Base-by-base conservation (phyloP, 306 rosid genomes). In the Prunus dulcis region DNA sequence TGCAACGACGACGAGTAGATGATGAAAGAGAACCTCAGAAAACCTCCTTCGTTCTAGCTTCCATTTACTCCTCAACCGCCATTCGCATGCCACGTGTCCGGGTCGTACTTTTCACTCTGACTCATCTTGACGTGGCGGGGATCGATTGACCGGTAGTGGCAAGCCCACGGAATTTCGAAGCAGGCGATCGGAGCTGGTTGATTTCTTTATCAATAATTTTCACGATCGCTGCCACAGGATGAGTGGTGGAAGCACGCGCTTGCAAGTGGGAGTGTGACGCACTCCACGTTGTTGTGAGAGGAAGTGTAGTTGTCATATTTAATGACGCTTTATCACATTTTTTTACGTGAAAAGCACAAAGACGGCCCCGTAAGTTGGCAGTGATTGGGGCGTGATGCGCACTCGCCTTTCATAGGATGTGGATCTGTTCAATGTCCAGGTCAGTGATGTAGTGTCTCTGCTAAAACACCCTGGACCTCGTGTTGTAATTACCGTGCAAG, bases 361-460 rank as follows among this genome's bases (percentile, higher is more conserved):
- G 82, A 55, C 61, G 73, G 82, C 60, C 82, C 80, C 81, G 25
- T 25, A 3, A n/a, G 51, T 46, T 50, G 58, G 69, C 67, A 67
- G 74, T 86, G 83, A 84, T 88, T 84, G 86, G 89, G 18, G 49
- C 87, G 90, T 92, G 86, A 15, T 0, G 0, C 23, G 32, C 89
- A 90, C 91, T 83, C 77, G 62, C 90, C 57, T 13, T 34, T 64
- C 11, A 10, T 0, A 45, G 72, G 64, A 73, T 22, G 78, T 69
- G 60, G 71, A 45, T 60, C 61, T 49, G 51, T 20, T 75, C 63
- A 71, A 82, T 73, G 80, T 69, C 65, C 11, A 51, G 70, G 58
- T 72, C 71, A 60, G 73, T 89, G 64, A 79, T 83, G 76, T 79
- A 84, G 64, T 78, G 84, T 63, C 80, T 46, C 13, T 58, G 46